Percentiles rank a stretch among this genome's conserved stretches.
Conservation (phyloP, 371 early-diverging fungal species). For the Rhizopus sp. region DNA sequence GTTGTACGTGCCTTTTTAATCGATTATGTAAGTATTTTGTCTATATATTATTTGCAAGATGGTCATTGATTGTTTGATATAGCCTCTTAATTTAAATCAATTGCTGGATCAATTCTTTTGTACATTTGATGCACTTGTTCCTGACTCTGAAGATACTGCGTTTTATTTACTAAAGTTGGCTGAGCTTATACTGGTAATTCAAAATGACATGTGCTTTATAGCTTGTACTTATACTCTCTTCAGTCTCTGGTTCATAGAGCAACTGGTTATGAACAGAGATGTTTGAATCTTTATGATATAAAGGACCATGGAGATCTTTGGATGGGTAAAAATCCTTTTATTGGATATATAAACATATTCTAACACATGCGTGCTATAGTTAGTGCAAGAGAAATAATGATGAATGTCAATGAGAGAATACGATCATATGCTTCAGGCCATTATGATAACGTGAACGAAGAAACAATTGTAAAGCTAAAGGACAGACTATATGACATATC, state of each 20-base stretch:
- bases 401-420: background rate
- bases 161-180: background rate
- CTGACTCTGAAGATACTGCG: background rate
- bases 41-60: background rate
- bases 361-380: background rate
- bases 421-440: too few species aligned
- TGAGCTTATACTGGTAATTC: background rate
- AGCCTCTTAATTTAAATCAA: background rate
- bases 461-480: too few species aligned
- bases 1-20: background rate
- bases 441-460: too few species aligned
- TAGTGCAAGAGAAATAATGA: background rate
- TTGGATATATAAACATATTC: too few species aligned
- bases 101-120: background rate
- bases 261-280: background rate
- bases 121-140: background rate
- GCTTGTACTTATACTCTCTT: background rate
- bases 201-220: background rate
- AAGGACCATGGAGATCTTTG: conserved; percentile 1
- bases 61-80: background rate
- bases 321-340: background rate
- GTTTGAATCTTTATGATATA: background rate
- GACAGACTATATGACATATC: too few species aligned
- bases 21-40: conserved; percentile 1
- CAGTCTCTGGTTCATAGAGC: background rate